Base-by-base conservation (phyloP, 768 basidiomycete species). In the Boletus huronensis region DNA sequence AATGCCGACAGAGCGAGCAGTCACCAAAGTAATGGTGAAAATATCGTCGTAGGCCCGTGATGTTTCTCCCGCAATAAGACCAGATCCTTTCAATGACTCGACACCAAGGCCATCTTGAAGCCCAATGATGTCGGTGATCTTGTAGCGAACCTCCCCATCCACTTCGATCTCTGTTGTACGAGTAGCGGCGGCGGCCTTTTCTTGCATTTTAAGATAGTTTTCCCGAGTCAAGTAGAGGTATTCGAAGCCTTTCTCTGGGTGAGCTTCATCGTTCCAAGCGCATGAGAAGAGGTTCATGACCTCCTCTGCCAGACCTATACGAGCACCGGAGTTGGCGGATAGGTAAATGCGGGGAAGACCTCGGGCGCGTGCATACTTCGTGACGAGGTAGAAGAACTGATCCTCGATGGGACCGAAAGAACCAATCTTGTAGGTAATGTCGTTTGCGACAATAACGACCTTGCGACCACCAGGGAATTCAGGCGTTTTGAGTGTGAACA, bases 1-100 rank as follows among this genome's bases (percentile, higher is more conserved):
- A 63, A 98, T 99, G 71, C 97, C 97, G 63, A 99, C 97, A 6
- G 97, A 98, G 45, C 97, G 92, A 60, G 95, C 97, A 41, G 94
- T 97, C 60, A 99, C 97, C 64, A 99, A 84, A 10, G 97, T 98
- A 73, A 98, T 96, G 46, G 97, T 99, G 80, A 99, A 99, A 69
- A 99, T 98, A 68, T 99, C 97, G 64, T 98, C 96, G 72, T 99
- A 99, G 1, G 97, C 97, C 32, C 97, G 85, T 32, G 95, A 96
- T 0, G 97, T 99, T 72, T 97, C 97, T 43, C 97, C 97, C 34
- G 97, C 97, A 66, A 99, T 98, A 59, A 99, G 84, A 71, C 96
- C 97, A 26, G 97, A 98, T 41, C 97, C 97, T 70, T 80, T 93
- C 69, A 99, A 75, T 50, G 85, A 97, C 72, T 98, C 97, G 26